Evolutionary conservation across 78 protist species (phyloP).

Genomic region (Pigoraptor vietnamica): DNA sequence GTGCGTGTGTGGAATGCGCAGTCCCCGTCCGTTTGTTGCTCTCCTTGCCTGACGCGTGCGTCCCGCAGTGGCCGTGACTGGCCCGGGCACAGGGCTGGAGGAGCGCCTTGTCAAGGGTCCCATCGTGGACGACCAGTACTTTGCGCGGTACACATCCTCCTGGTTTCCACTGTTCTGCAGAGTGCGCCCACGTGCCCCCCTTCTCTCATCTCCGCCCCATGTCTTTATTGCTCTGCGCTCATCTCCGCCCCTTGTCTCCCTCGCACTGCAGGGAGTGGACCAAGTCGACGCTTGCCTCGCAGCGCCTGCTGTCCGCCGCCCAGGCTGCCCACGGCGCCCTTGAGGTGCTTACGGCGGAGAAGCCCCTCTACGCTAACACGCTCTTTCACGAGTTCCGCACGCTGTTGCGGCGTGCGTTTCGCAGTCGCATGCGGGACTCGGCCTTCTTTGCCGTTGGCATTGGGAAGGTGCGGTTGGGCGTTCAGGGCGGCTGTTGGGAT

Average conservation of each 20-base stretch:
- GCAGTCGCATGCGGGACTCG: neutral
- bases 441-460: neutral
- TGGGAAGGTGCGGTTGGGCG: neutral
- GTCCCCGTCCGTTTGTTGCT: too few relatives aligned
- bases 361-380: neutral
- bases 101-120: neutral
- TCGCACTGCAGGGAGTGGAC: neutral
- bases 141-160: neutral
- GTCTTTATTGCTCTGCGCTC: too few relatives aligned
- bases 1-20: too few relatives aligned
- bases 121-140: neutral
- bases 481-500: neutral
- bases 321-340: neutral
- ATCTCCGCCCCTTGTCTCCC: too few relatives aligned
- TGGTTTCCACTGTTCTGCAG: too few relatives aligned
- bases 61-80: neutral
- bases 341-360: neutral
- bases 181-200: too few relatives aligned
- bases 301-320: neutral
- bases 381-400: neutral
- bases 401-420: neutral
- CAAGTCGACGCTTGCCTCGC: neutral
- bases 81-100: neutral
- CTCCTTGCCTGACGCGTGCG: too few relatives aligned
- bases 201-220: too few relatives aligned